Base-by-base conservation (phyloP, 2,329 filamentous ascomycete genomes). In the Alternaria solani region DNA sequence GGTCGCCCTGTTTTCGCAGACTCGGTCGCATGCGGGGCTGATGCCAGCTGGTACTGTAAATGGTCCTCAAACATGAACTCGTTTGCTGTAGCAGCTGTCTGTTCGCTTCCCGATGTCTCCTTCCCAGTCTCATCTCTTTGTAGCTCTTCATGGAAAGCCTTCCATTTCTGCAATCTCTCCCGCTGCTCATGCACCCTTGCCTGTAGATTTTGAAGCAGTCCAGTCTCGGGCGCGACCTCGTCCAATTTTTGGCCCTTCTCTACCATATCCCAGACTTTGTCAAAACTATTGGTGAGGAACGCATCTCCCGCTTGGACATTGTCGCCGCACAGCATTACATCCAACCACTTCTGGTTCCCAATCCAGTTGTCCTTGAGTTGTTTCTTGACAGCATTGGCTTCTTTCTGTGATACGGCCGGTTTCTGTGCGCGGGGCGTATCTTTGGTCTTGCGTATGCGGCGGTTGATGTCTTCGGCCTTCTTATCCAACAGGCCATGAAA, bases 321-420 rank as follows among this genome's bases (percentile, higher is more conserved):
- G 46, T 92, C 89, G 2, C 91, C 91, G 51, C 89, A 83, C 0
- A 95, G 75, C 20, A 97, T 80, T 2, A 87, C 83, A 48, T 92
- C 86, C 68, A 92, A 85, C 89, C 93, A 94, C 57, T 87, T 85
- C 60, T 89, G 86, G 70, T 89, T 88, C 2, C 92, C 93, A 14
- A 91, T 83, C 93, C 93, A 97, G 66, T 93, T 92, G 62, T 89
- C 88, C 36, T 85, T 84, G 30, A 93, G 80, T 2, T 85, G 83
- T 42, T 85, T 86, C 67, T 89, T 84, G 57, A 92, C 64, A 5
- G 69, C 66, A 1, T 70, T 71, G 2, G 71, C 70, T 67, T 67
- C 75, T 61, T 67, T 73, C 44, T 71, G 66, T 3, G 69, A 58
- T 7, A 75, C 48, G 81, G 80, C 59, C 5, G 73, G 67, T 32